Evolutionary conservation across 1,284 basidiomycete species (phyloP), one percentile per base, ranked within the genome.

Genomic region (Dichomitus squalens): DNA sequence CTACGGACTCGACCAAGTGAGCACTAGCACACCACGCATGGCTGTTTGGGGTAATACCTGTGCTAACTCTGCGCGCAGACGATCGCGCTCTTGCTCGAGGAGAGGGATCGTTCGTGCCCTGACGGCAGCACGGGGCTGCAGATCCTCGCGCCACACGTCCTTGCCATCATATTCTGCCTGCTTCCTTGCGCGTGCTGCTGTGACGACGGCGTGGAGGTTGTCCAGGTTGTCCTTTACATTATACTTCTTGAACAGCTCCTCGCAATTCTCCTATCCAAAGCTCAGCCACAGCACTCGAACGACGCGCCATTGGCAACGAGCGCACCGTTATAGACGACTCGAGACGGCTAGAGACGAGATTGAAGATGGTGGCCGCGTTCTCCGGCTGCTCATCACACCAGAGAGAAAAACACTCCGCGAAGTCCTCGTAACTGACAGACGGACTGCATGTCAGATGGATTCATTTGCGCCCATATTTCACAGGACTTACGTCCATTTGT

Each of bases 311-410:
- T 21, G 4, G 29, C 34, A 29, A 23, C 48, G 21, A 18, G 69
- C 79, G 58, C 64, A 89, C 88, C 54, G 83, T 79, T 50, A 83
- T 86, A 52, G 83, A 77, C 6, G 81, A 78, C 61, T 91, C 87
- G 65, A 90, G 87, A 55, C 88, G 87, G 58, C 82, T 76, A 3
- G 86, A 83, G 20, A 91, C 82, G 11, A 82, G 83, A 52, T 85
- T 84, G 67, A 83, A 90, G 4, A 87, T 83, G 2, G 80, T 81
- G 29, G 82, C 79, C 5, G 88, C 83, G 18, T 85, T 83, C 54
- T 87, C 84, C 43, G 85, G 86, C 60, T 89, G 84, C 63, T 90
- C 87, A 63, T 90, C 85, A 44, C 85, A 87, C 74, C 86, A 90
- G 25, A 85, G 72, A 16, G 88, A 79, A 66, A 92, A 92, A 67